These are phyloP conservation scores for Penicillium sp. DNA, from an alignment of 2,329 filamentous ascomycete genomes.

Conservation along the genomic window DNA sequence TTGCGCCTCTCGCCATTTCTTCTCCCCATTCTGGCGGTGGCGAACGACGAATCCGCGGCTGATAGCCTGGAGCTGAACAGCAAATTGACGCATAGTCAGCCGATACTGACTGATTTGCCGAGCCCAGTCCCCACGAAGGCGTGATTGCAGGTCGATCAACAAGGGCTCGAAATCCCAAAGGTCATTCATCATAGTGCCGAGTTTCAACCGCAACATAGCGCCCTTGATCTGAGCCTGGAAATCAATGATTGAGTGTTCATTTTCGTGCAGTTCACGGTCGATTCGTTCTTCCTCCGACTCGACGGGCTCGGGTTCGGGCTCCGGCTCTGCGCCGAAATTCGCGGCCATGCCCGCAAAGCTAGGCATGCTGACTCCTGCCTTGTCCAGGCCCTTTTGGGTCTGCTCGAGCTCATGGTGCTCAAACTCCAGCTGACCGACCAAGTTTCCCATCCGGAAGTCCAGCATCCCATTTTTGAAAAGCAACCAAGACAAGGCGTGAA, in stretches of 20 bases:
- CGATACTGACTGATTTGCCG: constrained; percentile 81
- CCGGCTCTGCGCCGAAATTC: constrained; percentile 84
- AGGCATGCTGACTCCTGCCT: constrained; percentile 91
- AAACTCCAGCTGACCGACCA: constrained; percentile 95
- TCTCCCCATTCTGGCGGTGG: constrained; percentile 60
- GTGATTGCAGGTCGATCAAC: constrained; percentile 79
- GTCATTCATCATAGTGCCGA: constrained; percentile 81
- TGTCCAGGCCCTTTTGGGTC: constrained; percentile 95
- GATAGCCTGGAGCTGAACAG: constrained; percentile 75
- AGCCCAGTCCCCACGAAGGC: constrained; percentile 83
- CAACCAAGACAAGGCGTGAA: constrained; percentile 97
- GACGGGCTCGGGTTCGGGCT: constrained; percentile 68
- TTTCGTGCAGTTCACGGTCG: constrained; percentile 76
- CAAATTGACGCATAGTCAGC: constrained; percentile 79
- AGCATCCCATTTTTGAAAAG: constrained; percentile 93
- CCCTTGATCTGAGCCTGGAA: constrained; percentile 86
- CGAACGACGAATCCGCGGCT: constrained; percentile 76
- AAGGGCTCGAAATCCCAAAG: constrained; percentile 84
- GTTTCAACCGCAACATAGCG: constrained; percentile 71
- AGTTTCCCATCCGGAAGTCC: constrained; percentile 92
- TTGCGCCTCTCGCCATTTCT: constrained; percentile 71
- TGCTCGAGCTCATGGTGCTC: constrained; percentile 97
- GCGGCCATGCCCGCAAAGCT: constrained; percentile 97
- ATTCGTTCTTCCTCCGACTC: constrained; percentile 91
- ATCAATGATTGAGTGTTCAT: constrained; percentile 71